Evolutionary conservation across 305 asterid species (phyloP).

Genomic region (Solanum chacoense): DNA sequence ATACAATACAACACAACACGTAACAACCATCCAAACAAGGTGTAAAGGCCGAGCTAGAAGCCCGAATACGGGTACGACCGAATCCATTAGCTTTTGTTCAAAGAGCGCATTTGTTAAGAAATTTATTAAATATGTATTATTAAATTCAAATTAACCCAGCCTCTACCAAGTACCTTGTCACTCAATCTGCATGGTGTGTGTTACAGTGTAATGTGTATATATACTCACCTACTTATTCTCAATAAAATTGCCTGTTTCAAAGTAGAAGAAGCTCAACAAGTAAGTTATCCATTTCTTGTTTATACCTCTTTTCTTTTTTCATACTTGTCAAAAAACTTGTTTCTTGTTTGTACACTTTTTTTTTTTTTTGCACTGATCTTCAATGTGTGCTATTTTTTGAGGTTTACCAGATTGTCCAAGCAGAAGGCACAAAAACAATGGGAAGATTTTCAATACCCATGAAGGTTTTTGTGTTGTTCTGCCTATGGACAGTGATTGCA

Average conservation of each 20-base stretch:
- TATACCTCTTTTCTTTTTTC: neutral
- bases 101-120: no score
- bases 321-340: neutral
- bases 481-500: constrained; percentile 24
- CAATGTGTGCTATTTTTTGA: neutral
- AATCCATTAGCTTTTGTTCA: neutral
- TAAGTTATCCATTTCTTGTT: neutral
- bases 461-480: constrained; percentile 9
- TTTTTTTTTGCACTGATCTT: neutral
- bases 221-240: neutral
- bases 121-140: no score
- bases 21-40: neutral
- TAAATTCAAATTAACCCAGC: neutral
- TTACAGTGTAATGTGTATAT: neutral
- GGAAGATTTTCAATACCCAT: constrained; percentile 3
- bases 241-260: neutral
- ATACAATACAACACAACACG: neutral
- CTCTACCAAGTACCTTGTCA: neutral
- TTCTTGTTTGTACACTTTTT: neutral
- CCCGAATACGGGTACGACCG: no score
- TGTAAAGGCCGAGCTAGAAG: neutral
- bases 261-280: neutral
- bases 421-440: neutral
- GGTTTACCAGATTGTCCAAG: neutral
- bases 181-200: neutral